phyloP scores from a whole-genome alignment of 169 alveolate genomes.

The Plasmodium coatneyi region DNA sequence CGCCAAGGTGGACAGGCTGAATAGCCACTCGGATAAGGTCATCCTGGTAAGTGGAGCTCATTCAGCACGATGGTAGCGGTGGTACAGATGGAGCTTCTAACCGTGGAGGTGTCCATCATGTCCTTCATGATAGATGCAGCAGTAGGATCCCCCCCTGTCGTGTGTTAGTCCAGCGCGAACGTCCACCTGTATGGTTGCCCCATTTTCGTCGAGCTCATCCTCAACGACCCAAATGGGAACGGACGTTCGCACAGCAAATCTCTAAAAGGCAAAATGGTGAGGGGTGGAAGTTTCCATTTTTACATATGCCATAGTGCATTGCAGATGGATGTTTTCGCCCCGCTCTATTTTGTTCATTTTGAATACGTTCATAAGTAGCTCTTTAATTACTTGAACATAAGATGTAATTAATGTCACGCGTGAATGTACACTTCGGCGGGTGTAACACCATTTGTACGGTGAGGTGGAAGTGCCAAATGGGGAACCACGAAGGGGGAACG shows the following conservation, averaged over 20 bases:
- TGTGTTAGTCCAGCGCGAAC: background rate
- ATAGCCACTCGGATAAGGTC: conserved; percentile 47
- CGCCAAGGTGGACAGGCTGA: conserved; percentile 25
- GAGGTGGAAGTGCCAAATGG: background rate
- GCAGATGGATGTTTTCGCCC: background rate
- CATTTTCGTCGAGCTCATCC: conserved; percentile 18
- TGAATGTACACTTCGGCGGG: conserved; percentile 21
- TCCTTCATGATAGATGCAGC: background rate
- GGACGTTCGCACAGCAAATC: conserved; percentile 45
- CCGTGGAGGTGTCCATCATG: background rate
- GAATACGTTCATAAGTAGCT: conserved; percentile 42
- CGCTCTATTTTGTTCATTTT: background rate
- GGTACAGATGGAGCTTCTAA: background rate
- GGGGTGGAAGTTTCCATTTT: background rate
- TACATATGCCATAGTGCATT: background rate
- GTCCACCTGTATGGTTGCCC: background rate
- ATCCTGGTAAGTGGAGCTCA: conserved; percentile 29
- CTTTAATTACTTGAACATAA: conserved; percentile 32
- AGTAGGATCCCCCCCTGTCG: background rate
- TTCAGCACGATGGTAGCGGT: background rate
- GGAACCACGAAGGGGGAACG: background rate
- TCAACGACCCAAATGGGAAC: background rate
- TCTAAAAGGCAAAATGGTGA: background rate
- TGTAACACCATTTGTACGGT: background rate
- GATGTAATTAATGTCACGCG: conserved; percentile 71